These are phyloP conservation scores for Termitomyces sp. DNA, from an alignment of 768 basidiomycete species.

Conservation along the genomic window DNA sequence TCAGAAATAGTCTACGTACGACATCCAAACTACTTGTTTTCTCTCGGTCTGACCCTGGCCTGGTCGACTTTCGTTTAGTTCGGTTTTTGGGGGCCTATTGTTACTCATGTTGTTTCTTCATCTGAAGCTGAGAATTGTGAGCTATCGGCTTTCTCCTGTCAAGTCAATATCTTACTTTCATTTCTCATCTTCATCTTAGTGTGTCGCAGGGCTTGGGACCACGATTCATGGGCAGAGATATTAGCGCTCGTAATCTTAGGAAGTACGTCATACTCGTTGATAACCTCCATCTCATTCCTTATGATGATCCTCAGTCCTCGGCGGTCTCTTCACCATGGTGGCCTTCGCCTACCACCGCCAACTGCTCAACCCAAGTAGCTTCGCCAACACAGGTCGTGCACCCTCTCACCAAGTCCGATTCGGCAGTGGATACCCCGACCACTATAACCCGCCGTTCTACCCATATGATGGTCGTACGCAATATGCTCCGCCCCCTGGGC, in stretches of 20 bases:
- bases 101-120: slow-evolving; percentile 20
- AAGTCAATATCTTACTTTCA: slow-evolving; percentile 5
- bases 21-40: neutral
- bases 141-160: slow-evolving; percentile 9
- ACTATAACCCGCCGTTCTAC: slow-evolving; percentile 51
- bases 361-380: slow-evolving; percentile 58
- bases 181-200: too few species aligned
- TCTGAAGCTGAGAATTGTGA: slow-evolving; percentile 43
- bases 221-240: slow-evolving; percentile 65
- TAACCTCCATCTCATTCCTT: neutral
- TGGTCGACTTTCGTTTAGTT: slow-evolving; percentile 23
- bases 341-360: slow-evolving; percentile 75
- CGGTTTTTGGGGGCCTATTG: slow-evolving; percentile 49
- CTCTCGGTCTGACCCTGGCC: neutral
- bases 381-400: slow-evolving; percentile 43
- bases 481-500: slow-evolving; percentile 47
- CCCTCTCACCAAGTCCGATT: slow-evolving; percentile 33
- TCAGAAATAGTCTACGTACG: slow-evolving; percentile 30
- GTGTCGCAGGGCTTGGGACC: slow-evolving; percentile 56
- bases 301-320: slow-evolving; percentile 35
- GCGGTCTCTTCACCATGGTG: slow-evolving; percentile 55
- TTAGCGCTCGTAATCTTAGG: slow-evolving; percentile 53
- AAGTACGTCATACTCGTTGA: slow-evolving; percentile 33
- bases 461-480: slow-evolving; percentile 19
- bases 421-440: slow-evolving; percentile 31